Conservation (phyloP, 2,329 filamentous ascomycete genomes). For the Diaporthe citrichinensis region DNA sequence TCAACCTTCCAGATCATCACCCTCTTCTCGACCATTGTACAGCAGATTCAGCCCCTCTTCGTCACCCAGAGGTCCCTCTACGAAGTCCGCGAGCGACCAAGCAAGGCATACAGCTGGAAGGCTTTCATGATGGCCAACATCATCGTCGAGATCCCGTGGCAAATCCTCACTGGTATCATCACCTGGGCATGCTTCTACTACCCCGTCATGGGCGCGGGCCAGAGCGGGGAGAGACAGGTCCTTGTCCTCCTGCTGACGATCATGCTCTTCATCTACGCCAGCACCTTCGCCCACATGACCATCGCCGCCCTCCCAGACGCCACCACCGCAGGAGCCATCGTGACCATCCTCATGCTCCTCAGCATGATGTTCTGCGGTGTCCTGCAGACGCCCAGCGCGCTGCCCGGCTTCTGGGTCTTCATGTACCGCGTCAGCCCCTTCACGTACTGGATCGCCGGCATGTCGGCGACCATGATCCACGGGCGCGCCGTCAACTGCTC, state of each 20-base stretch:
- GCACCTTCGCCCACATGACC: conserved; percentile 80
- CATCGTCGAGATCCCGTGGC: conserved; percentile 80
- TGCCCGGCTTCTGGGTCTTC: conserved; percentile 83
- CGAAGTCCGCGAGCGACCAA: conserved; percentile 82
- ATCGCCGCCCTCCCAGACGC: conserved; percentile 79
- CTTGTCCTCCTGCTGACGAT: conserved; percentile 76
- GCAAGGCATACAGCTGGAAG: conserved; percentile 82
- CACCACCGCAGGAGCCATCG: conserved; percentile 75
- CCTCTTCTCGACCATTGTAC: conserved; percentile 79
- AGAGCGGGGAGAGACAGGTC: conserved; percentile 69
- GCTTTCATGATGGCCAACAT: conserved; percentile 81
- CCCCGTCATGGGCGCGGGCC: conserved; percentile 63
- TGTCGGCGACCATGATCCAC: conserved; percentile 76
- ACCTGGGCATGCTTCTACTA: conserved; percentile 80
- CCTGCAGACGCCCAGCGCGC: conserved; percentile 67
- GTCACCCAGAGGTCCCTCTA: conserved; percentile 81
- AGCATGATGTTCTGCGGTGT: conserved; percentile 75
- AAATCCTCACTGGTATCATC: conserved; percentile 74
- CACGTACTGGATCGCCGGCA: conserved; percentile 77
- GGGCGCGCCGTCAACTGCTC: conserved; percentile 67
- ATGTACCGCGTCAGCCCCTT: conserved; percentile 80
- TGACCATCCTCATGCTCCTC: conserved; percentile 71
- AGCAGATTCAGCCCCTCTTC: conserved; percentile 84
- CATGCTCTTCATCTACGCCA: conserved; percentile 79
- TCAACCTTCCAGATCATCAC: conserved; percentile 82